Base-by-base conservation (phyloP, 345 rosid species). In the Boechera retrofracta region DNA sequence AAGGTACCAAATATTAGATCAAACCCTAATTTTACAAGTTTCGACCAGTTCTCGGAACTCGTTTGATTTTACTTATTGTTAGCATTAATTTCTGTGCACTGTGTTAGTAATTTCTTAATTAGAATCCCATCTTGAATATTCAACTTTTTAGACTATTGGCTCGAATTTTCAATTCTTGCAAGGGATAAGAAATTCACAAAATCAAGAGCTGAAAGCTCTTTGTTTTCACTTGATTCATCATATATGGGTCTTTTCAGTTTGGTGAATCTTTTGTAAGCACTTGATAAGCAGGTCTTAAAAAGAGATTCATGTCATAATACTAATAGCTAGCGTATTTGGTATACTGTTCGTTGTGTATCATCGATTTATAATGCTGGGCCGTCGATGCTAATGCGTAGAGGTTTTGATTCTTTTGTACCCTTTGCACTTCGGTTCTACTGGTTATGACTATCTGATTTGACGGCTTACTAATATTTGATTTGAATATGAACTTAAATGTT, bases 1-100 rank as follows among this genome's bases (percentile, higher is more conserved):
- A 83, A 87, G 98, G 98, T 88, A 11, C 15, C 18, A 0, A 2
- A 6, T 0, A 21, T 2, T 7, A 3, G 0, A 39, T 51, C 81
- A 72, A 73, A 73, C 55, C 75, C 78, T 79, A 62, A 68, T 53
- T 32, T 11, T 11, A 16, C 12, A 31, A 6, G 2, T 32, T 72
- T 28, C 61, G 35, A 47, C 71, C 26, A 15, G 36, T 47, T 21
- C 35, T 8, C 7, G 0, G 7, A 15, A 39, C 65, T 28, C 57
- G 61, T 67, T 38, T 63, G 65, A 6, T 33, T 15, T 21, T 21
- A 21, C 66, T 18, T 31, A 7, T 21, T 48, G 49, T 59, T 54
- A 66, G 59, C 53, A 15, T 62, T 44, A 18, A 31, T 49, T 21
- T 21, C 24, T 21, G 24, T 21, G 24, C 24, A 21, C 24, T 21